Conservation (phyloP, 176 grass and related monocot species). For the Ensete ventricosum region DNA sequence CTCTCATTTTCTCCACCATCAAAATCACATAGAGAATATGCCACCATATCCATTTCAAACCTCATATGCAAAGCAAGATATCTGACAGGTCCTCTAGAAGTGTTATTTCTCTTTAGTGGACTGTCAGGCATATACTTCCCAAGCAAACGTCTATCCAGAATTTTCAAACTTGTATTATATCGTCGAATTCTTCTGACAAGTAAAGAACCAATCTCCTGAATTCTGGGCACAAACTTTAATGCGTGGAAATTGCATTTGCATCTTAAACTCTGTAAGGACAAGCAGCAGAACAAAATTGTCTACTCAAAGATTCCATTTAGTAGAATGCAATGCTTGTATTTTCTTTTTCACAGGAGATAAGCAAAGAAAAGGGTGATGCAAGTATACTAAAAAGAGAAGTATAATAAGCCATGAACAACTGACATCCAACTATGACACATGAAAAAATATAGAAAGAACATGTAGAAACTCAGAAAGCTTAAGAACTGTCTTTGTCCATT, state of each 20-base stretch:
- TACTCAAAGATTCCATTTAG: neutral
- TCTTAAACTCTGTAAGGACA: constrained; percentile 54
- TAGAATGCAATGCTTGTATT: neutral
- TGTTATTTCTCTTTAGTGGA: neutral
- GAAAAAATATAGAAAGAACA: too few relatives aligned
- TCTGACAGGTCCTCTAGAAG: constrained; percentile 24
- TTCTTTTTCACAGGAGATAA: neutral
- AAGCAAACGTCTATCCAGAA: constrained; percentile 69
- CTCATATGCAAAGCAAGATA: constrained; percentile 89
- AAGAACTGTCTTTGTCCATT: too few relatives aligned
- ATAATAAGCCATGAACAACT: neutral
- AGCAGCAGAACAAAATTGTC: neutral
- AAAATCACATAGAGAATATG: constrained; percentile 94
- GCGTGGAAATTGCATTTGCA: constrained; percentile 98
- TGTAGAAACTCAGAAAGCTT: too few relatives aligned
- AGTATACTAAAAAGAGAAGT: neutral
- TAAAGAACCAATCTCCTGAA: constrained; percentile 59
- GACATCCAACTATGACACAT: neutral
- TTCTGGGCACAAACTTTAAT: constrained; percentile 66
- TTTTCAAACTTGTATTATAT: constrained; percentile 39
- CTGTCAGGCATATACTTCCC: constrained; percentile 34
- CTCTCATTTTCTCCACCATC: constrained; percentile 71
- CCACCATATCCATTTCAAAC: constrained; percentile 97
- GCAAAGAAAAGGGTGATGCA: neutral
- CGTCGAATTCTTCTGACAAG: constrained; percentile 69